Percentiles rank a stretch among this genome's conserved stretches.
phyloP scores from a whole-genome alignment of 176 grass and related monocot species.

The Oryza nivara region DNA sequence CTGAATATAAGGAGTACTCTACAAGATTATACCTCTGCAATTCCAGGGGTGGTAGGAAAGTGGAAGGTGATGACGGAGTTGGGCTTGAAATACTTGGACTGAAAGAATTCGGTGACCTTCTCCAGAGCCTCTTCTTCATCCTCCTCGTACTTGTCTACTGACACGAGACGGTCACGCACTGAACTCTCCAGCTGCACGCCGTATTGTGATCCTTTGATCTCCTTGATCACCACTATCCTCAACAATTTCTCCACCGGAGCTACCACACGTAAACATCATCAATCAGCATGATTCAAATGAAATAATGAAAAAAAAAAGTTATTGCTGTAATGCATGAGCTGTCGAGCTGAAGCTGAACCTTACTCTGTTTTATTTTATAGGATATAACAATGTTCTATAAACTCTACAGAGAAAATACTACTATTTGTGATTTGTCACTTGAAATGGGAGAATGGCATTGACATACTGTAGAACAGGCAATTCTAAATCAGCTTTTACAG shows the following conservation, averaged over 20 bases:
- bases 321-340: too few species aligned
- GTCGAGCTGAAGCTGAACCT: too few species aligned
- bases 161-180: slow-evolving; percentile 66
- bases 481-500: neutral
- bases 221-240: slow-evolving; percentile 81
- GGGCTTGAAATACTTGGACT: slow-evolving; percentile 74
- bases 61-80: slow-evolving; percentile 65
- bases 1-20: too few species aligned
- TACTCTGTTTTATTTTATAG: neutral
- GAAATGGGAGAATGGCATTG: neutral
- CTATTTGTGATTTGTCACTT: too few species aligned
- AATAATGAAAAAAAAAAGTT: neutral
- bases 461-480: neutral
- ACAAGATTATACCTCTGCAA: slow-evolving; percentile 20
- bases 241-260: slow-evolving; percentile 78
- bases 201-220: slow-evolving; percentile 92
- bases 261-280: slow-evolving; percentile 1
- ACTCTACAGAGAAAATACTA: neutral
- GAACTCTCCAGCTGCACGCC: slow-evolving; percentile 90
- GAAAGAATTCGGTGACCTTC: slow-evolving; percentile 70
- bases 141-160: slow-evolving; percentile 67
- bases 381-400: neutral
- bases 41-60: slow-evolving; percentile 32
- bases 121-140: slow-evolving; percentile 80
- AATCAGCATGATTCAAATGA: neutral